Conservation (phyloP, 139 green algal species). For the Micractinium conductrix region DNA sequence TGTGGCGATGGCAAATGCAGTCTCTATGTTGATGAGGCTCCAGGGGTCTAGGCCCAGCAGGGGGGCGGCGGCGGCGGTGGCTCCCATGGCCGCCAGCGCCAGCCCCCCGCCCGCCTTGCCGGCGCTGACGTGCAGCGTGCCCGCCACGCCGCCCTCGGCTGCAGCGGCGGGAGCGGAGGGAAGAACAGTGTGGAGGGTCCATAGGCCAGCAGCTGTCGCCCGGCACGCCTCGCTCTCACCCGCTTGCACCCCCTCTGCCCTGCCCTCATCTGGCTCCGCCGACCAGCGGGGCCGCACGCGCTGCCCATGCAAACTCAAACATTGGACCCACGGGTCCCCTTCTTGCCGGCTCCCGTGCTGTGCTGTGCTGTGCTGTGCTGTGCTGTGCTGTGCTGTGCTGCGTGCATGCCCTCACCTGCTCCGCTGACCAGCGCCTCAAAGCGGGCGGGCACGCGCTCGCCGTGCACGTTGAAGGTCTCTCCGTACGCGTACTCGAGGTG, state of each 20-base stretch:
- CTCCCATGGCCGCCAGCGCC: constrained; percentile 9
- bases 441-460: constrained; percentile 43
- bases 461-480: constrained; percentile 49
- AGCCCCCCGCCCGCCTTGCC: not conserved
- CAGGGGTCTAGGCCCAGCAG: constrained; percentile 40
- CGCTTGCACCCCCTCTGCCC: too few relatives aligned
- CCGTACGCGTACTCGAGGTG: constrained; percentile 51
- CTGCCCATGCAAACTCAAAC: too few relatives aligned
- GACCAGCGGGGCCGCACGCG: too few relatives aligned
- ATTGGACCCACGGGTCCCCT: too few relatives aligned
- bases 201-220: too few relatives aligned
- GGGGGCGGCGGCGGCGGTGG: not conserved
- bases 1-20: not conserved
- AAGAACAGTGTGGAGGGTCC: not conserved
- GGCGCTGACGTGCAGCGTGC: constrained; percentile 27
- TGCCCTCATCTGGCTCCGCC: too few relatives aligned
- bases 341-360: too few relatives aligned
- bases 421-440: constrained; percentile 42
- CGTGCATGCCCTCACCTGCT: not conserved
- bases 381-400: too few relatives aligned
- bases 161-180: not conserved
- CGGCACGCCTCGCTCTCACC: too few relatives aligned
- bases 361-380: too few relatives aligned
- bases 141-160: constrained; percentile 33
- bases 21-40: constrained; percentile 25